A percentile compares a stretch with the other conserved stretches of the same genome.
These are phyloP conservation scores for Spatholobus suberectus DNA, from an alignment of 306 rosid genomes.

Conservation along the genomic window DNA sequence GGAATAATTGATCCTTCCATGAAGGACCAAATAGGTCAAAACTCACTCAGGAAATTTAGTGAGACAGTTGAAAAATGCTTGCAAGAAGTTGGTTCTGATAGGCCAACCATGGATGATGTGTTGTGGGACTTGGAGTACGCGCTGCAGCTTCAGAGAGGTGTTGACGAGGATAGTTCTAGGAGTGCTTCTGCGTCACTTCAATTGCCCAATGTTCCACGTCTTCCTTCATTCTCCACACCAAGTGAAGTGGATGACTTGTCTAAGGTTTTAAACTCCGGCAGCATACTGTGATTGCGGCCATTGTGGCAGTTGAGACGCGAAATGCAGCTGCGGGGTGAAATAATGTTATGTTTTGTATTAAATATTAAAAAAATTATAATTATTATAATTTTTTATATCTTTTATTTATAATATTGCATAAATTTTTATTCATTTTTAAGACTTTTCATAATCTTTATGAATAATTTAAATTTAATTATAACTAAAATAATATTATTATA, in stretches of 20 bases:
- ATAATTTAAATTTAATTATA: too few relatives aligned
- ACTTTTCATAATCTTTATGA: too few relatives aligned
- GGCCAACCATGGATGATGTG: conserved; percentile 63
- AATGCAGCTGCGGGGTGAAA: too few relatives aligned
- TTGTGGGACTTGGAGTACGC: conserved; percentile 69
- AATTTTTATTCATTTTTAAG: too few relatives aligned
- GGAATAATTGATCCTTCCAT: conserved; percentile 51
- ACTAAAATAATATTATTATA: too few relatives aligned
- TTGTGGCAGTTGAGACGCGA: too few relatives aligned
- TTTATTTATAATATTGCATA: too few relatives aligned
- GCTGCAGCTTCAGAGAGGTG: conserved; percentile 56
- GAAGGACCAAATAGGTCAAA: conserved; percentile 44
- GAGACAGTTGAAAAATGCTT: conserved; percentile 52
- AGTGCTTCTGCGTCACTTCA: conserved; percentile 42
- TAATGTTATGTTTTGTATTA: too few relatives aligned
- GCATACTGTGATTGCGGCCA: too few relatives aligned
- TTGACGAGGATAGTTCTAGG: conserved; percentile 52
- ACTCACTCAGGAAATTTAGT: conserved; percentile 54
- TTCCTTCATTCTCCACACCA: conserved; percentile 47
- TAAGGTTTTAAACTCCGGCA: too few relatives aligned
- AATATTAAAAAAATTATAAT: too few relatives aligned
- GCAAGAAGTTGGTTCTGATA: conserved; percentile 46
- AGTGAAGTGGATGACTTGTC: conserved; percentile 42
- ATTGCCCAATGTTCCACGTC: conserved; percentile 32
- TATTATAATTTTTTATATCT: too few relatives aligned